Evolutionary conservation across 257 asterid species (phyloP), one percentile per base, ranked within the genome.

Genomic region (Schizonepeta tenuifolia): DNA sequence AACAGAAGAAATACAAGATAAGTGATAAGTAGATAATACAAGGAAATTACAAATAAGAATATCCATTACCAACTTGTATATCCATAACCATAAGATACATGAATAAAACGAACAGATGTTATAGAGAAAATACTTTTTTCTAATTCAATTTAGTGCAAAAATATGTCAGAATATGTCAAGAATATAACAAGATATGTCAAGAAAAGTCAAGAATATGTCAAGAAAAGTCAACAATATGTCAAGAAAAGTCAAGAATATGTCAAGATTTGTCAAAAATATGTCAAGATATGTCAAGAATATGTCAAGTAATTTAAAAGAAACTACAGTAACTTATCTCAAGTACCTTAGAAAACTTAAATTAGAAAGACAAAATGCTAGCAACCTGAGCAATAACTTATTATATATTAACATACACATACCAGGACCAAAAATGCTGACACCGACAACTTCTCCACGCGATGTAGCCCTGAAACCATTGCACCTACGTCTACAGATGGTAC

Each of bases 341-440:
- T 24, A 24, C 26, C 26, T 24, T 2, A 24, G 26, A 24, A 24
- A 24, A 24, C 26, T 24, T 2, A 24, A 24, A 24, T 24, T 24
- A 24, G 26, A 24, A 2, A 24, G 26, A 24, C 26, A 24, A 24
- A 24, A 24, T 24, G 26, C 26, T 24, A 24, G 59, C 17, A 44
- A 22, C 17, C 26, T 21, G 47, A 60, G 61, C 35, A 75, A 24
- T 24, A 24, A 18, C 28, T 57, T 28, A 31, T 21, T 46, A 72
- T 46, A 10, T 58, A 67, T 8, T 4, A 33, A 20, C 35, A 31
- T 14, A 15, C 44, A 60, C 75, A 50, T 75, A 75, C 80, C 80
- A 7, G 50, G 51, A 56, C 31, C 50, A 60, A 41, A 18, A 1
- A 8, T n/a, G 55, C 40, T n/a, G 75, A 63, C 9, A 68, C 9